A percentile compares a stretch with the other conserved stretches of the same genome.
phyloP scores from a whole-genome alignment of 2,329 filamentous ascomycete genomes.

The Penicillium sp. region DNA sequence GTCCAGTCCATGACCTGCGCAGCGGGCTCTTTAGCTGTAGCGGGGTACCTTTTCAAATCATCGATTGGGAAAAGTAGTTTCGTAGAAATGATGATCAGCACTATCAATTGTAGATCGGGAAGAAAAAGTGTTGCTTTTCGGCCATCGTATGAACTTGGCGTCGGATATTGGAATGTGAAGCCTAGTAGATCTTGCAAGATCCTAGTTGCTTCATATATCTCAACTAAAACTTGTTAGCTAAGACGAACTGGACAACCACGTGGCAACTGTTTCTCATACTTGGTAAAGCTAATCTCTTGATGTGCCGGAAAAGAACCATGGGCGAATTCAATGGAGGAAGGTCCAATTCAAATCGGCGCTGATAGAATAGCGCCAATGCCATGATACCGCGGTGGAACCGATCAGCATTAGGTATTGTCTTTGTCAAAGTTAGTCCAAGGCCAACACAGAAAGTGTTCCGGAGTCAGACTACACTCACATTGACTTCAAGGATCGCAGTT shows the following conservation, averaged over 20 bases:
- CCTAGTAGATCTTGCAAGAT: conserved; percentile 56
- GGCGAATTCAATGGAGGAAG: conserved; percentile 73
- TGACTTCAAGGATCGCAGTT: conserved; percentile 42
- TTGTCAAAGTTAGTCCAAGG: conserved; percentile 4
- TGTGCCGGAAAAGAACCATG: conserved; percentile 66
- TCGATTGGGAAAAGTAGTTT: conserved; percentile 81
- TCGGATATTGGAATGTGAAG: conserved; percentile 58
- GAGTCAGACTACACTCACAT: conserved; percentile 26
- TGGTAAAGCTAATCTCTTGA: conserved; percentile 72
- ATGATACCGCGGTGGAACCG: conserved; percentile 65
- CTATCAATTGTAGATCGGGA: conserved; percentile 73
- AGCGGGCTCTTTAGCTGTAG: conserved; percentile 56
- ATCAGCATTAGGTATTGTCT: conserved; percentile 49
- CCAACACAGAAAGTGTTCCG: neutral
- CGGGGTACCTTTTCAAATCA: conserved; percentile 52
- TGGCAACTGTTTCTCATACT: conserved; percentile 49
- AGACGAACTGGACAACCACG: neutral
- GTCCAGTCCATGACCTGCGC: conserved; percentile 69
- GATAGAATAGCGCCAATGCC: conserved; percentile 63
- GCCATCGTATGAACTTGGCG: conserved; percentile 36
- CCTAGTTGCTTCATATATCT: conserved; percentile 54
- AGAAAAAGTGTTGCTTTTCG: conserved; percentile 51
- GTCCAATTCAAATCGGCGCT: conserved; percentile 65
- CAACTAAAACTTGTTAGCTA: conserved; percentile 27
- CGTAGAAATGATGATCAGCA: conserved; percentile 69